Base-by-base conservation (phyloP, 2,329 filamentous ascomycete species). In the Talaromyces sp. region DNA sequence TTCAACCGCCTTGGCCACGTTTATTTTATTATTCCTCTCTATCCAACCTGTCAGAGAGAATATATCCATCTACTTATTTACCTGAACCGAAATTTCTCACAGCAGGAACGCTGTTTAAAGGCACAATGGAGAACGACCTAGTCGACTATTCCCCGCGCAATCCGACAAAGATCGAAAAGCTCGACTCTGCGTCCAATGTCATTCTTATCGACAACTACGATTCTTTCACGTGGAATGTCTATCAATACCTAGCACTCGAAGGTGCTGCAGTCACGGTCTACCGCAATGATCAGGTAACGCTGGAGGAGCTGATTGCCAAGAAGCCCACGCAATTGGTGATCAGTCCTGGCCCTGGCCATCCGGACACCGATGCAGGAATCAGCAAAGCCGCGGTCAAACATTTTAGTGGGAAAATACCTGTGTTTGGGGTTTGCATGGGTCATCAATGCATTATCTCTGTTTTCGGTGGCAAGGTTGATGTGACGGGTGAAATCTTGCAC, bases 141-240 rank as follows among this genome's bases (percentile, higher is more conserved):
- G 81, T 89, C 65, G 94, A 97, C 74, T 88, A 97, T 77, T 97
- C 94, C 63, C 92, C 93, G 70, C 75, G 72, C 70, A 88, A 96
- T 76, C 90, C 91, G 63, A 85, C 89, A 65, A 88, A 89, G 58
- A 88, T 88, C 33, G 81, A 87, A 58, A 87, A 88, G 40, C 82
- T 97, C 59, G 76, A 89, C 28, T 92, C 88, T 57, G 95, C 95
- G 30, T 90, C 89, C 61, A 98, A 98, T 77, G 84, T 99, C 62
- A 85, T 99, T 65, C 84, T 99, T 66, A 97, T 99, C 71, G 95
- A 99, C 82, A 99, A 99, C 79, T 99, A 98, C 78, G 95, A 99
- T 78, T 98, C 95, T 3, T 99, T 99, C 76, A 97, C 94, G 63
- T 99, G 93, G 92, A 99, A 99, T 73, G 92, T 99, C 63, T 99